Evolutionary conservation across 2,329 filamentous ascomycete genomes (phyloP).

Genomic region (Daldinia eschscholtzii): DNA sequence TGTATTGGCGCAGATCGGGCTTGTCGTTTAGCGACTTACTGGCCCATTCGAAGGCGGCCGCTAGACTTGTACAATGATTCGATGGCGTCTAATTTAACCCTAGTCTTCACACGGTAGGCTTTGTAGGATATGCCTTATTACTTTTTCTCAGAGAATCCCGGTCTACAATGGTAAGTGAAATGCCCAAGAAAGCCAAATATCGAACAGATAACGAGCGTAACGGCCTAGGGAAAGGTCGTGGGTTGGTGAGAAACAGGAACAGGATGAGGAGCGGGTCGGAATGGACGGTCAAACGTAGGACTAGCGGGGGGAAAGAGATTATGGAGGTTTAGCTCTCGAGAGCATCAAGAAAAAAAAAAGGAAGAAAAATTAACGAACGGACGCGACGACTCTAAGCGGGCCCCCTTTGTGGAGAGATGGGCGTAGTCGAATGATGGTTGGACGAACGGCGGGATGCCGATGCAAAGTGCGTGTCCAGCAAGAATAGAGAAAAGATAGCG

Average conservation of each 20-base stretch:
- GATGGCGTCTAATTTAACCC: conserved; percentile 45
- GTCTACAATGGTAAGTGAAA: conserved; percentile 35
- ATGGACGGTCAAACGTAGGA: conserved; percentile 44
- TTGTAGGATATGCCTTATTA: conserved; percentile 32
- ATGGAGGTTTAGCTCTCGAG: conserved; percentile 40
- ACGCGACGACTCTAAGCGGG: conserved; percentile 47
- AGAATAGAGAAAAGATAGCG: conserved; percentile 38
- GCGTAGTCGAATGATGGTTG: conserved; percentile 46
- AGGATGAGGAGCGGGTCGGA: conserved; percentile 41
- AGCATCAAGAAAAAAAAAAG: conserved; percentile 42
- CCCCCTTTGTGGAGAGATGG: conserved; percentile 39
- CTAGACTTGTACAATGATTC: conserved; percentile 45
- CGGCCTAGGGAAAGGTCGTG: conserved; percentile 44
- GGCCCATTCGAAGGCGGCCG: conserved; percentile 48
- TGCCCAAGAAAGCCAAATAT: conserved; percentile 39
- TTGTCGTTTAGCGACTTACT: conserved; percentile 46
- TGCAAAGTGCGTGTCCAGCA: conserved; percentile 44
- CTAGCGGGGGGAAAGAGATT: conserved; percentile 36
- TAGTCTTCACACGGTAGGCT: conserved; percentile 36
- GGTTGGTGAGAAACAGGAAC: conserved; percentile 30
- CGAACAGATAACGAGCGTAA: conserved; percentile 49
- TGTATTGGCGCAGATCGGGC: conserved; percentile 47
- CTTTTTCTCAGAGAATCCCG: conserved; percentile 35
- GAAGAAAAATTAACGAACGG: conserved; percentile 48
- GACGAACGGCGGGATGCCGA: conserved; percentile 42